Conservation (phyloP, 352 stramenopile species). For the Blastocystis sp. region DNA sequence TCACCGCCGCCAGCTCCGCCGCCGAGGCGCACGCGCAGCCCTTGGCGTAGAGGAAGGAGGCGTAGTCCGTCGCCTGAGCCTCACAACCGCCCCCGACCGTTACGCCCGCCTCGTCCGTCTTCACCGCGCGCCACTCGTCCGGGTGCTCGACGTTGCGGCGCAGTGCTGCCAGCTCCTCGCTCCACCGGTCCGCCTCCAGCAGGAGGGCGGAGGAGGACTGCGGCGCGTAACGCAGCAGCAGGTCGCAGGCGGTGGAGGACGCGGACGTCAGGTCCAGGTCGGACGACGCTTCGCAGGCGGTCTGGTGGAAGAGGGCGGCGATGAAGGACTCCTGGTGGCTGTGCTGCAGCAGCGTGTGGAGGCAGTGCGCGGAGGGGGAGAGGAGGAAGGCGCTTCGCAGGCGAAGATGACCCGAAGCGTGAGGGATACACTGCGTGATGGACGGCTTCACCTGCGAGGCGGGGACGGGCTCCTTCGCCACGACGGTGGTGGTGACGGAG, state of each 20-base stretch:
- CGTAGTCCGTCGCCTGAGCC: neutral
- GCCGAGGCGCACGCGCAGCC: neutral
- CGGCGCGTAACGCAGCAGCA: slow-evolving; percentile 16
- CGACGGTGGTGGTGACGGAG: slow-evolving; percentile 26
- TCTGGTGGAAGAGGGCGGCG: neutral
- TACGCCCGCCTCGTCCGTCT: neutral
- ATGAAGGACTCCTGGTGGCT: slow-evolving; percentile 19
- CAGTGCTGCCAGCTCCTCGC: neutral
- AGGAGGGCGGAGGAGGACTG: slow-evolving; percentile 4
- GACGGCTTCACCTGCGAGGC: neutral
- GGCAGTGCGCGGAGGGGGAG: neutral
- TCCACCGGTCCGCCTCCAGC: neutral
- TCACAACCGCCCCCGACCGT: neutral
- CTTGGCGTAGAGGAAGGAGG: neutral
- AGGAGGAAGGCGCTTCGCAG: neutral
- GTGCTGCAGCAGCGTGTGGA: slow-evolving; percentile 7
- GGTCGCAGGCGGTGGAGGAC: neutral
- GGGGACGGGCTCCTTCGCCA: neutral
- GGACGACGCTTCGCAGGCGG: neutral
- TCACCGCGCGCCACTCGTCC: neutral
- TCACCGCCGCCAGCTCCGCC: neutral
- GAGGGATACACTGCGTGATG: neutral
- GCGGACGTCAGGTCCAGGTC: neutral
- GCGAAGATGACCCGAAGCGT: neutral
- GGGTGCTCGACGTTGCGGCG: neutral